Percentiles rank a stretch among this genome's conserved stretches.
phyloP scores from a whole-genome alignment of 306 rosid species.

The Abrus pulchellus region DNA sequence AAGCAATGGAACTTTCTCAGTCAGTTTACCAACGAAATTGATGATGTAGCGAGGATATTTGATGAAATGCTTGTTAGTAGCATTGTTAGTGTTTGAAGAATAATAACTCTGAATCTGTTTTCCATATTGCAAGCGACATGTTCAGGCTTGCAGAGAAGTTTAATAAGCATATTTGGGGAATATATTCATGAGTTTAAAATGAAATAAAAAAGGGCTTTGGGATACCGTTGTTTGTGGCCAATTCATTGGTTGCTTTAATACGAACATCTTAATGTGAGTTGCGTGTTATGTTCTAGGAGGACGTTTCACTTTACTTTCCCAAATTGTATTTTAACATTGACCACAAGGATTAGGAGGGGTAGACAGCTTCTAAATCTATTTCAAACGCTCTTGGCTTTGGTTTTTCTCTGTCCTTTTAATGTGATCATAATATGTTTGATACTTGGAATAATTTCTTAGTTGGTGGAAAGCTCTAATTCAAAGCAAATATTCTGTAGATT shows the following conservation, averaged over 20 bases:
- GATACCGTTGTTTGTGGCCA: constrained; percentile 40
- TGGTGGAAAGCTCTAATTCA: constrained; percentile 26
- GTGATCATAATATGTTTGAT: constrained; percentile 3
- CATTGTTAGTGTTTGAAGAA: constrained; percentile 43
- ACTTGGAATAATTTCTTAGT: constrained; percentile 5
- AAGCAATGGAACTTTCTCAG: too few species aligned
- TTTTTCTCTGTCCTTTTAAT: constrained; percentile 27
- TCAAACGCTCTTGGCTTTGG: constrained; percentile 1
- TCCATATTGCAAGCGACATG: constrained; percentile 43
- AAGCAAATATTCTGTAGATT: constrained; percentile 24
- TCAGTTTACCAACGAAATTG: constrained; percentile 20
- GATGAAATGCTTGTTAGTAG: constrained; percentile 60
- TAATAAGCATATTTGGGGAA: constrained; percentile 51
- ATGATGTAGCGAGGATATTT: constrained; percentile 52
- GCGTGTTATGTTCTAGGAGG: constrained; percentile 10
- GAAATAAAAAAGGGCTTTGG: constrained; percentile 41
- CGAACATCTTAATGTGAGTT: constrained; percentile 24
- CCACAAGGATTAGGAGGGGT: neutral
- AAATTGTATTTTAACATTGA: neutral
- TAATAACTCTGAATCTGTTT: constrained; percentile 42
- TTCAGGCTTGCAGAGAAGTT: constrained; percentile 43
- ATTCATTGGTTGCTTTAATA: constrained; percentile 44
- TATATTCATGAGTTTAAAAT: constrained; percentile 45
- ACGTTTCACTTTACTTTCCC: neutral
- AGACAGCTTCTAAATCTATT: neutral